Base-by-base conservation (phyloP, 768 basidiomycete genomes). In the Tricholoma hemisulphureum region DNA sequence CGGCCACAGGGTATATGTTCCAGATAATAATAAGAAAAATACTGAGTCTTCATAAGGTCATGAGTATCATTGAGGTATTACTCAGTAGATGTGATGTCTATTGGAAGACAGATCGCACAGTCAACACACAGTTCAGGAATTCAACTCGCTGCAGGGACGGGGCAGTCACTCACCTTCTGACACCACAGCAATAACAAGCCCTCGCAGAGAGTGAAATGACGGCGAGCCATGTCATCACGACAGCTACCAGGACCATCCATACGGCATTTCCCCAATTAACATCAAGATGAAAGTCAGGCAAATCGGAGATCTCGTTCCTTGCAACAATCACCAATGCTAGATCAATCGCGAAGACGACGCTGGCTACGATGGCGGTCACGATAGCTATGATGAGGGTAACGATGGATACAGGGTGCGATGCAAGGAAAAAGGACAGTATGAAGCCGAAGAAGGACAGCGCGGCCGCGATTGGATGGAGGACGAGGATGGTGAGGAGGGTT, bases 141-240 rank as follows among this genome's bases (percentile, higher is more conserved):
- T n/a, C n/a, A n/a, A n/a, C n/a, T n/a, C n/a, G n/a, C n/a, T n/a
- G n/a, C n/a, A n/a, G n/a, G n/a, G n/a, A n/a, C n/a, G n/a, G n/a
- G n/a, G n/a, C n/a, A n/a, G n/a, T n/a, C n/a, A 67, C 70, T 58
- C 57, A 77, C 80, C 66, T 75, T 58, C 79, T 69, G n/a, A 86
- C 80, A 6, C 88, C 88, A 69, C 85, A 86, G 59, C 88, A 89
- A 56, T 83, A 80, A 64, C 87, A 91, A 14, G 80, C 83, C 28
- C 85, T 77, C 16, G 83, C 82, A 35, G 84, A 83, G 48, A 90
- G 73, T n/a, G 83, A 64, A 28, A 88, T 66, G 32, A 89, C 80
- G 0, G 82, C 82, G 2, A 80, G 43, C 87, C 88, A 91, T 1
- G 81, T 78, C 61, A 83, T 67, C 9, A 82, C 60, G 53, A 83